Evolutionary conservation across 306 rosid genomes (phyloP).

Genomic region (Senna tora): DNA sequence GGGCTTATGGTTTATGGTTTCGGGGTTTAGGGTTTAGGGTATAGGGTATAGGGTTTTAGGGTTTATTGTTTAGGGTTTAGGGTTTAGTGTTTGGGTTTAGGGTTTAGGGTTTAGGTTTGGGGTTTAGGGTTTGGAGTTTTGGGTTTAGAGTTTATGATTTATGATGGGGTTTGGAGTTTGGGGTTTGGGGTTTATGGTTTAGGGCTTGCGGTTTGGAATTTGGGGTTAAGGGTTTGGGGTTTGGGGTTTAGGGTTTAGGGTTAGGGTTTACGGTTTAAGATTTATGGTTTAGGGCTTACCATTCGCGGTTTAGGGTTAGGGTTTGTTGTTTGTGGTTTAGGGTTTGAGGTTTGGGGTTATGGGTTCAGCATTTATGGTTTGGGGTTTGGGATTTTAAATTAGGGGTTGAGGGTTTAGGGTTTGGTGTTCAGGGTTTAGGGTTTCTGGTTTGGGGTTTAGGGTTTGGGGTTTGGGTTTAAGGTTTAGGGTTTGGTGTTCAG

Average conservation of each 20-base stretch:
- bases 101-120: constrained; percentile 30
- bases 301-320: constrained; percentile 29
- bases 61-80: constrained; percentile 28
- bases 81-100: constrained; percentile 32
- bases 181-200: constrained; percentile 30
- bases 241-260: too few species aligned
- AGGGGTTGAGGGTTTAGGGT: constrained; percentile 18
- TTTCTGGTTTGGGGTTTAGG: too few species aligned
- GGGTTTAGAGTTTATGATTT: constrained; percentile 23
- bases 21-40: constrained; percentile 20
- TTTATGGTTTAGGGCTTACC: constrained; percentile 20
- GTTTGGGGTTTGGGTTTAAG: too few species aligned
- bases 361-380: constrained; percentile 30
- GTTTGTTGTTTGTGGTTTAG: too few species aligned
- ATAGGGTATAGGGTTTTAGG: constrained; percentile 37
- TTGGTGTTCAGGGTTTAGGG: neutral
- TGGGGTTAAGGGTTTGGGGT: too few species aligned
- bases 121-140: constrained; percentile 21
- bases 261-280: constrained; percentile 19
- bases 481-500: too few species aligned
- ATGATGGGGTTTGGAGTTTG: constrained; percentile 11
- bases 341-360: too few species aligned
- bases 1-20: constrained; percentile 30
- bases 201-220: too few species aligned
- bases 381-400: constrained; percentile 22